Base-by-base conservation (phyloP, 2,329 filamentous ascomycete species). In the Ophiocordyceps camponoti-rufipedis region DNA sequence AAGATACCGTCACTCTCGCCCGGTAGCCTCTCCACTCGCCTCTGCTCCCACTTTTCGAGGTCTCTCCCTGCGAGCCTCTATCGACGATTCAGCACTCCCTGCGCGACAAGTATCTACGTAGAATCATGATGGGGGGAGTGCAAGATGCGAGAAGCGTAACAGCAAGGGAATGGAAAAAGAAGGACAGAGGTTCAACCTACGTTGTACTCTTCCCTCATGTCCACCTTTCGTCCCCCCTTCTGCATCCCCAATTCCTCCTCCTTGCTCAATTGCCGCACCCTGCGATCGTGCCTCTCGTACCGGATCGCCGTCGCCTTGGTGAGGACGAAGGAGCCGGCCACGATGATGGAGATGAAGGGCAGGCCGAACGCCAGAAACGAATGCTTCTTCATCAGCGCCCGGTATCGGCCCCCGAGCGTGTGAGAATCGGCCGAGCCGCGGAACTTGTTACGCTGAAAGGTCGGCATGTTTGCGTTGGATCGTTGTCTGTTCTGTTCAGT, bases 11-110 rank as follows among this genome's bases (percentile, higher is more conserved):
- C 89, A 49, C 77, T 82, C 63, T 98, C 93, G 52, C 91, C 91
- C 18, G 85, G 80, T 49, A 95, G 72, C 58, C 91, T 72, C 67
- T 94, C 79, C 11, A 96, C 87, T 45, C 93, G 78, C 65, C 91
- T 93, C 65, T 96, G 91, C 61, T 96, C 89, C 91, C 91, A 98
- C 58, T 86, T 75, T 56, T 98, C 89, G 49, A 96, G 66, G 58
- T 96, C 91, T 62, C 93, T 94, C 31, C 85, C 84, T 85, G 69
- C 53, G 41, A 58, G 52, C 46, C 56, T 55, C 59, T 62, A 48
- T 49, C 39, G 13, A n/a, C 33, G 33, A 38, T 38, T 38, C 5
- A 35, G 32, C 32, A 14, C 32, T 23, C 23, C 23, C 23, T 23
- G 23, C 23, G 23, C 23, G 23, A 23, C 23, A 23, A 23, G 23